Percentiles rank a stretch among this genome's conserved stretches.
Conservation (phyloP, 2,329 filamentous ascomycete genomes). For the Hymenoscyphus albidus region DNA sequence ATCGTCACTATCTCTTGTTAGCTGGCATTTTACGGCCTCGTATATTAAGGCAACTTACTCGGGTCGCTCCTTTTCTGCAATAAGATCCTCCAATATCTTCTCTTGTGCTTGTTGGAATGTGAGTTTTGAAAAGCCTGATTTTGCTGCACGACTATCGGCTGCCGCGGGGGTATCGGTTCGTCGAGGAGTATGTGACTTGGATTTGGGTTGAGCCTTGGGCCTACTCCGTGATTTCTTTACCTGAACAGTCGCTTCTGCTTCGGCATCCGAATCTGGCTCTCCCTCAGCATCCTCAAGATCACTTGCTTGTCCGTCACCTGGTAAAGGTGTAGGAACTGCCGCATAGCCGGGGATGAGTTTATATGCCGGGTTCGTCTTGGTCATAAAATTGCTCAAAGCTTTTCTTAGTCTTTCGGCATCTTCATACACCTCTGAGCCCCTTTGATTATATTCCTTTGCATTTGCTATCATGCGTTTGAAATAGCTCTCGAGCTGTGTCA, state of each 20-base stretch:
- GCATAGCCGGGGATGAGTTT: constrained; percentile 59
- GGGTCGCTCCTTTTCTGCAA: constrained; percentile 61
- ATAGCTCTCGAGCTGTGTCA: constrained; percentile 77
- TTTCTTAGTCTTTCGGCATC: constrained; percentile 87
- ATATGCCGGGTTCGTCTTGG: constrained; percentile 80
- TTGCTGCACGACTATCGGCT: constrained; percentile 51
- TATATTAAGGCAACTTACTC: constrained; percentile 44
- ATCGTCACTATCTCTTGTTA: constrained; percentile 50
- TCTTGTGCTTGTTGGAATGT: constrained; percentile 83
- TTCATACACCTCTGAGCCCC: constrained; percentile 67
- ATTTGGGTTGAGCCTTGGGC: constrained; percentile 28
- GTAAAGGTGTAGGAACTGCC: constrained; percentile 66
- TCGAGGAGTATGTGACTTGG: constrained; percentile 30
- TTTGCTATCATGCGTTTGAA: constrained; percentile 86
- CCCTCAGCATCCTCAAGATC: constrained; percentile 35
- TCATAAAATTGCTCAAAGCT: constrained; percentile 83
- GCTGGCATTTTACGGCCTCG: constrained; percentile 3
- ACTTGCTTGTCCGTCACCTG: constrained; percentile 45
- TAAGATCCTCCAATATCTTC: constrained; percentile 72
- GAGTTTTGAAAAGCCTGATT: constrained; percentile 64
- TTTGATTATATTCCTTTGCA: constrained; percentile 78
- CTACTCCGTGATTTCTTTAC: constrained; percentile 26
- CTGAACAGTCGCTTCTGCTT: constrained; percentile 25
- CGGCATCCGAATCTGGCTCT: constrained; percentile 33
- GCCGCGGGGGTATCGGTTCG: constrained; percentile 40